A percentile compares a stretch with the other conserved stretches of the same genome.
phyloP scores from a whole-genome alignment of 345 rosid genomes.

The Physaria fendleri region DNA sequence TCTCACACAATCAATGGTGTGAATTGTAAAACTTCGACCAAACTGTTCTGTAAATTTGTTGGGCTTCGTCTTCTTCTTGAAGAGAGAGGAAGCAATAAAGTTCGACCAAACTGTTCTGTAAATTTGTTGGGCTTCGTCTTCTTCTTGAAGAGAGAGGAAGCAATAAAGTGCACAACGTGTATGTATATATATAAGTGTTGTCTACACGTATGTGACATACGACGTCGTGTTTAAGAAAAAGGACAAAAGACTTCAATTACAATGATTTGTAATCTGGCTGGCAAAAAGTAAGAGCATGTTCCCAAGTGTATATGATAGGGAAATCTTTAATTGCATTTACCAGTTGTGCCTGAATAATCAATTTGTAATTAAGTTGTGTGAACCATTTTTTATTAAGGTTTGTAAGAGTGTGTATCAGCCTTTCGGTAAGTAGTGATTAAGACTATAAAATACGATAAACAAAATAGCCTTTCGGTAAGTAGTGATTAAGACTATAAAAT shows the following conservation, averaged over 20 bases:
- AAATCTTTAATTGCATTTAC: too few species aligned
- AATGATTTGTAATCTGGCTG: constrained; percentile 14
- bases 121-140: not conserved
- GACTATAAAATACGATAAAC: too few species aligned
- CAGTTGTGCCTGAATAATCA: too few species aligned
- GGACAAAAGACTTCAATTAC: constrained; percentile 8
- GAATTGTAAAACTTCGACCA: not conserved
- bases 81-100: not conserved
- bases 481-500: too few species aligned
- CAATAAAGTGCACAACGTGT: too few species aligned
- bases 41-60: constrained; percentile 6
- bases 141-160: not conserved
- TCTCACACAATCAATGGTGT: not conserved
- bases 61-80: not conserved
- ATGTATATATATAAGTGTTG: not conserved
- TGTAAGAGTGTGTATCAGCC: too few species aligned
- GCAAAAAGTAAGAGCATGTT: constrained; percentile 20
- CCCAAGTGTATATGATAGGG: not conserved
- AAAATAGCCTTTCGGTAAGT: too few species aligned
- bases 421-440: too few species aligned
- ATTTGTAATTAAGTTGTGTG: too few species aligned
- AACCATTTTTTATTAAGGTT: too few species aligned
- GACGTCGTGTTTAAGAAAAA: not conserved
- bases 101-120: constrained; percentile 6
- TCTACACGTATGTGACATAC: not conserved